These are phyloP conservation scores for Gyromitra esculenta DNA, from an alignment of 2,329 filamentous ascomycete species.

Conservation along the genomic window DNA sequence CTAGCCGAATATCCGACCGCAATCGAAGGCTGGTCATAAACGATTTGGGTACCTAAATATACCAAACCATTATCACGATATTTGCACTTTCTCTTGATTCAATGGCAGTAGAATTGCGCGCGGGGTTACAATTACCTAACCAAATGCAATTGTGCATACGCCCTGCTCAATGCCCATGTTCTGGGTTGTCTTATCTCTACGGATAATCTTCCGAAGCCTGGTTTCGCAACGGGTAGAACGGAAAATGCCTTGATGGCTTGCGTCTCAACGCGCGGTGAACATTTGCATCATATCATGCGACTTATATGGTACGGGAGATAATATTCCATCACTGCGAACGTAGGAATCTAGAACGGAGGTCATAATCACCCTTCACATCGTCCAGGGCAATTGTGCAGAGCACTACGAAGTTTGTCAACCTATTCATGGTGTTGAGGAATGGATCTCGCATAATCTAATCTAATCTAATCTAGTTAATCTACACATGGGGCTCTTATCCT, in stretches of 20 bases:
- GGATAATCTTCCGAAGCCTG: conserved; percentile 27
- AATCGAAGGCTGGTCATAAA: neutral
- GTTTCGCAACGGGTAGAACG: conserved; percentile 1
- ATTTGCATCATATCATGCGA: too few relatives aligned
- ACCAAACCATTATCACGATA: neutral
- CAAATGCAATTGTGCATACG: conserved; percentile 11
- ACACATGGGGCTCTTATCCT: too few relatives aligned
- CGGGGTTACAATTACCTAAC: neutral
- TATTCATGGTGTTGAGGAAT: too few relatives aligned
- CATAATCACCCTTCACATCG: too few relatives aligned
- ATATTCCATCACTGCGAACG: too few relatives aligned
- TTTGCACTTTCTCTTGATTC: conserved; percentile 15
- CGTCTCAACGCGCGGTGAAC: conserved; percentile 11
- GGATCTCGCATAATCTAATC: too few relatives aligned
- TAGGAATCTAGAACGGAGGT: too few relatives aligned
- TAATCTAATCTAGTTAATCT: too few relatives aligned
- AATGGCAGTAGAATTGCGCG: conserved; percentile 13
- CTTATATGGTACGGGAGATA: too few relatives aligned
- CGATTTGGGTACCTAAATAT: neutral
- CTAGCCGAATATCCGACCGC: conserved; percentile 1
- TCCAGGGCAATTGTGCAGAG: too few relatives aligned
- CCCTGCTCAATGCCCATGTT: neutral
- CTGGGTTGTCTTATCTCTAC: conserved; percentile 3
- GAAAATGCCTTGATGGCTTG: conserved; percentile 8
- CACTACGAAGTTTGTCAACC: too few relatives aligned